Percentiles rank a stretch among this genome's conserved stretches.
Evolutionary conservation across 768 basidiomycete genomes (phyloP).

Genomic region (Amanita brunnescens): DNA sequence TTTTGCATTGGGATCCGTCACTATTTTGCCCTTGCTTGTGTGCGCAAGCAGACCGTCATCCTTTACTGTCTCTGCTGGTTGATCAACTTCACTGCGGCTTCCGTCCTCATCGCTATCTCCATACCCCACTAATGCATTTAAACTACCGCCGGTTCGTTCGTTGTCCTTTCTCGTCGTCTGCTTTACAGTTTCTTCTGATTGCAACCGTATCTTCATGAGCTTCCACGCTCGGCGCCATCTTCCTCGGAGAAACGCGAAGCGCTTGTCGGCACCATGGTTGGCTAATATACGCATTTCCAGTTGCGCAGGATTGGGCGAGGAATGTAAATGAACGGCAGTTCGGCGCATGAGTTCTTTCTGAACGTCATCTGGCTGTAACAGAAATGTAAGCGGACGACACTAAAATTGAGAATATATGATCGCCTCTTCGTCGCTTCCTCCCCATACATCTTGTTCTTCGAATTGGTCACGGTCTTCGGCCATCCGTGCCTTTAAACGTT

Average conservation of each 20-base stretch:
- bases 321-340: slow-evolving; percentile 59
- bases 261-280: slow-evolving; percentile 68
- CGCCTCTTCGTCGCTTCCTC: slow-evolving; percentile 67
- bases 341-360: slow-evolving; percentile 63
- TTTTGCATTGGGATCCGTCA: background rate
- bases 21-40: background rate
- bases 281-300: slow-evolving; percentile 86
- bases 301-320: slow-evolving; percentile 71
- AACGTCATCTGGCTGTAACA: slow-evolving; percentile 44
- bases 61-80: background rate
- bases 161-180: background rate
- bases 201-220: slow-evolving; percentile 33
- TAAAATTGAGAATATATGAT: slow-evolving; percentile 3
- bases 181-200: slow-evolving; percentile 18
- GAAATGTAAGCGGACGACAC: background rate
- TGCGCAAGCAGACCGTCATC: background rate
- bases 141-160: slow-evolving; percentile 12
- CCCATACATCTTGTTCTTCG: slow-evolving; percentile 46
- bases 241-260: slow-evolving; percentile 78
- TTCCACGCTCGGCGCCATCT: slow-evolving; percentile 65
- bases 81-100: slow-evolving; percentile 12
- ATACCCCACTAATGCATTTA: slow-evolving; percentile 54
- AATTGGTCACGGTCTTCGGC: slow-evolving; percentile 33
- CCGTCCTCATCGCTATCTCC: slow-evolving; percentile 44
- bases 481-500: slow-evolving; percentile 52